Evolutionary conservation across 2,329 filamentous ascomycete species (phyloP).

Genomic region (Fusarium oligoseptatum): DNA sequence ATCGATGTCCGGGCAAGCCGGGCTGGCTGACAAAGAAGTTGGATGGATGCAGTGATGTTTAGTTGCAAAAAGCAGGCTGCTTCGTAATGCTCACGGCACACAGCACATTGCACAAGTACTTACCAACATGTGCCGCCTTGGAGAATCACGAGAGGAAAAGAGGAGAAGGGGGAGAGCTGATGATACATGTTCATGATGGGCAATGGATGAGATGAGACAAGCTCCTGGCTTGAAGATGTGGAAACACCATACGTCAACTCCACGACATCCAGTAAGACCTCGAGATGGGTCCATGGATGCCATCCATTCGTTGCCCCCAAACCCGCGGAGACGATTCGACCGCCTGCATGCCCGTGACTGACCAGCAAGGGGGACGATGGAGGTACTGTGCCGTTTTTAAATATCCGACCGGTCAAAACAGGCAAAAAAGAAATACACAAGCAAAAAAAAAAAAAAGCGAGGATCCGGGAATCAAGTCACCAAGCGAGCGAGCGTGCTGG

Average conservation of each 20-base stretch:
- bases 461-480: conserved; percentile 20
- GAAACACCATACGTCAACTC: conserved; percentile 40
- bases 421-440: conserved; percentile 21
- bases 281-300: conserved; percentile 9
- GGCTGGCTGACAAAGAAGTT: conserved; percentile 37
- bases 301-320: conserved; percentile 23
- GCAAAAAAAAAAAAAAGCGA: conserved; percentile 6
- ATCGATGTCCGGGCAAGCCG: conserved; percentile 42
- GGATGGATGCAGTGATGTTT: conserved; percentile 25
- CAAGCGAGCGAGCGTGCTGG: not conserved
- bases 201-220: conserved; percentile 28
- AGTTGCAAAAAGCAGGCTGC: conserved; percentile 34
- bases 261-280: conserved; percentile 30
- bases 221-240: conserved; percentile 24
- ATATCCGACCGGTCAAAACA: conserved; percentile 21
- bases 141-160: conserved; percentile 5
- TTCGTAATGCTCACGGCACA: conserved; percentile 43
- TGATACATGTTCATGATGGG: conserved; percentile 21
- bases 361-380: conserved; percentile 14
- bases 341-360: conserved; percentile 26
- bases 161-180: conserved; percentile 12
- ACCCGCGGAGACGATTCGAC: conserved; percentile 33
- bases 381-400: conserved; percentile 6
- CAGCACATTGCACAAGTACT: conserved; percentile 2
- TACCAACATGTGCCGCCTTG: conserved; percentile 10